Base-by-base conservation (phyloP, 805 yeast genomes). In the Starmerella cellae region DNA sequence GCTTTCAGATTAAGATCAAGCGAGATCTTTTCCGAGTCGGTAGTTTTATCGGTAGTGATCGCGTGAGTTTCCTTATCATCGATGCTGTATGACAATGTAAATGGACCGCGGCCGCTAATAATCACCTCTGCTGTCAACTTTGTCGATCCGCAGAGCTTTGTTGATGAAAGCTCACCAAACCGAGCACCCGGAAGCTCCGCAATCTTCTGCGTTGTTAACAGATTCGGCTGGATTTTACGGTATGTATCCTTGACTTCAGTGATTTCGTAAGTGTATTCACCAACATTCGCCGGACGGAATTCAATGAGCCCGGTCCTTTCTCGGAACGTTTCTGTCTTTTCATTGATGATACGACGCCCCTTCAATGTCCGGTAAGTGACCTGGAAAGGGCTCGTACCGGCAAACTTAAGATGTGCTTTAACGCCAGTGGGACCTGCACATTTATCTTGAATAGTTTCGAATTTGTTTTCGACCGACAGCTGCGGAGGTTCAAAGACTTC, bases 371-470 rank as follows among this genome's bases (percentile, higher is more conserved):
- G 72, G 53, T 73, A 80, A 13, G 79, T 70, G 20, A 84, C 68
- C 42, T 69, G 69, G 62, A 80, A 91, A 1, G 97, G 96, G 0
- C 94, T 81, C 23, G 77, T 73, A 16, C 98, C 97, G 23, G 14
- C 31, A 39, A 79, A 66, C 0, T 69, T 60, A 44, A 87, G 67
- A 39, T 78, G 82, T 47, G 83, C 84, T 26, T 70, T 67, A 45
- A 85, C 75, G 0, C 96, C 98, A 8, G 84, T 77, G 35, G 85
- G 83, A 0, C 98, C 98, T 24, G 91, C 81, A 64, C 99, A 91
- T 38, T 79, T 74, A 54, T 88, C 97, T 21, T 75, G 66, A 2
- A 88, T 74, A 2, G 88, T 75, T 13, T 65, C 65, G 46, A 65
- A 67, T 23, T 50, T 56, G 14, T 73, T 68, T 3, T 57, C 50